Percentiles rank a stretch among this genome's conserved stretches.
These are phyloP conservation scores for Thoreauomyces humboldtii DNA, from an alignment of 192 early-diverging fungal species.

Conservation along the genomic window DNA sequence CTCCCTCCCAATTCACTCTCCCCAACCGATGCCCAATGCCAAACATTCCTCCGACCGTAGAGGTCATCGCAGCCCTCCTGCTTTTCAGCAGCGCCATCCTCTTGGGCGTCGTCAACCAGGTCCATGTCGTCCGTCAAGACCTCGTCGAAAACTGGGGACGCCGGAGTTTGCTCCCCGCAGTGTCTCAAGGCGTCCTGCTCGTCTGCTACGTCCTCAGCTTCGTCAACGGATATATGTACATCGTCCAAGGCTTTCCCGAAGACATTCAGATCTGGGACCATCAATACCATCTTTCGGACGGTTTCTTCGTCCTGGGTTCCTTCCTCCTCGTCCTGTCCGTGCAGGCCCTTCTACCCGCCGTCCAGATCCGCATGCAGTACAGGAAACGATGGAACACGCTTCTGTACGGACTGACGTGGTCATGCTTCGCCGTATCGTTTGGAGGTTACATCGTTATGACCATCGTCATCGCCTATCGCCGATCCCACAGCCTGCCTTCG, in stretches of 20 bases:
- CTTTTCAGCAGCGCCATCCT: background rate
- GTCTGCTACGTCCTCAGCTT: background rate
- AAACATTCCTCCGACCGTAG: background rate
- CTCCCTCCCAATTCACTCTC: too few species aligned
- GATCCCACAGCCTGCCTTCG: too few species aligned
- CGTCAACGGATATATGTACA: background rate
- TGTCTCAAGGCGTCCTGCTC: background rate
- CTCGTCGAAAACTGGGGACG: background rate
- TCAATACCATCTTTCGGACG: background rate
- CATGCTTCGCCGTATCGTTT: too few species aligned
- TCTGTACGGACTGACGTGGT: background rate
- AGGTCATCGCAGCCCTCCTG: background rate
- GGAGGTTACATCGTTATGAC: too few species aligned
- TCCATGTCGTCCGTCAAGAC: background rate
- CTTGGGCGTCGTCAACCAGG: background rate
- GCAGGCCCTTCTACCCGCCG: background rate
- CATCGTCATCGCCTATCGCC: too few species aligned
- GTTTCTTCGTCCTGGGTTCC: background rate
- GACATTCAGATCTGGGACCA: background rate
- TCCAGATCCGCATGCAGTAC: constrained; percentile 1
- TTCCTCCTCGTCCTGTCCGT: background rate
- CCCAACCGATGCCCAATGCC: too few species aligned
- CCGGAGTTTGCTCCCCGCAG: background rate
- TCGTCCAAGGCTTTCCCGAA: background rate
- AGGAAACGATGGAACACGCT: background rate